A percentile compares a stretch with the other conserved stretches of the same genome.
Conservation (phyloP, 306 rosid species). For the Trifolium fragiferum region DNA sequence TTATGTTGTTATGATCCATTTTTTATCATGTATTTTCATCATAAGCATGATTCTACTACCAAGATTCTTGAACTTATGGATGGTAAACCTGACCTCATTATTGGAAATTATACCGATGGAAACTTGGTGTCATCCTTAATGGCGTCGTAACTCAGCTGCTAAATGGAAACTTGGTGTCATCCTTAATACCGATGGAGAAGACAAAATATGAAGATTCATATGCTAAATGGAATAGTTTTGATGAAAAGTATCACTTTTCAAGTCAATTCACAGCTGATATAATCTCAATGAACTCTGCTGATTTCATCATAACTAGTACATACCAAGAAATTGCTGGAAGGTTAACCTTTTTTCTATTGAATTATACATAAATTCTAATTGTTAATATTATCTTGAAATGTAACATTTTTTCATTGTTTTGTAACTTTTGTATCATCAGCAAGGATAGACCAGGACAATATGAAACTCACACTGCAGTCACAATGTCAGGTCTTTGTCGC, state of each 20-base stretch:
- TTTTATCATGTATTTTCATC: conserved; percentile 6
- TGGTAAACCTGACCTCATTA: conserved; percentile 80
- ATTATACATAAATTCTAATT: conserved; percentile 1
- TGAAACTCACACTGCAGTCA: conserved; percentile 81
- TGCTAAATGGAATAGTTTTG: conserved; percentile 79
- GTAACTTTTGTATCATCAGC: conserved; percentile 48
- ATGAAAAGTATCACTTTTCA: conserved; percentile 87
- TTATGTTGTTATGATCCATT: background rate
- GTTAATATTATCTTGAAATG: background rate
- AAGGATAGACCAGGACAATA: conserved; percentile 79
- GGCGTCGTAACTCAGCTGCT: too few relatives aligned
- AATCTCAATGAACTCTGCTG: conserved; percentile 85
- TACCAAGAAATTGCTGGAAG: conserved; percentile 95
- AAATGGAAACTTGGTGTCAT: conserved; percentile 88
- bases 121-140: conserved; percentile 87
- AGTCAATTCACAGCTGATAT: conserved; percentile 83
- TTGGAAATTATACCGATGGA: conserved; percentile 96
- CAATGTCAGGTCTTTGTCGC: conserved; percentile 88
- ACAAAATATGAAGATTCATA: conserved; percentile 91
- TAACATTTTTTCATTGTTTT: conserved; percentile 29
- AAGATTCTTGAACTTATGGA: conserved; percentile 73
- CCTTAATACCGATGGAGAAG: conserved; percentile 93
- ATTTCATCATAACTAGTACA: conserved; percentile 88
- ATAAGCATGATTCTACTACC: conserved; percentile 65
- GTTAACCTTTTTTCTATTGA: conserved; percentile 42